phyloP scores from a whole-genome alignment of 495 filamentous ascomycete species.

The Trichoderma parareesei region DNA sequence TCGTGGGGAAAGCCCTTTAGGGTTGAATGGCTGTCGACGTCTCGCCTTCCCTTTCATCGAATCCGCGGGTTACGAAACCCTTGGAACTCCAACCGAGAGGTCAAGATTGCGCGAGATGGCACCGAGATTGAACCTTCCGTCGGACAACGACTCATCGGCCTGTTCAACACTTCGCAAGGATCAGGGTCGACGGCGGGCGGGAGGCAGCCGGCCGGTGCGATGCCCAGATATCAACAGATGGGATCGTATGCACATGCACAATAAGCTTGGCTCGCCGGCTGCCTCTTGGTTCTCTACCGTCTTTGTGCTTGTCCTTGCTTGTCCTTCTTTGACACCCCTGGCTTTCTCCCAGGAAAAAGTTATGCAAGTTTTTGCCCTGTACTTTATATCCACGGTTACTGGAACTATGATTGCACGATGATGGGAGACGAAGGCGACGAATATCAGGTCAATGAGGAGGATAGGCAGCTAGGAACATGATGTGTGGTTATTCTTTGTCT shows the following conservation, averaged over 20 bases:
- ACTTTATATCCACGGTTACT: neutral
- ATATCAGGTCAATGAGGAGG: neutral
- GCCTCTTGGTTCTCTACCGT: neutral
- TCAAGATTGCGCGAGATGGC: constrained; percentile 94
- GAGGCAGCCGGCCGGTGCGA: constrained; percentile 18
- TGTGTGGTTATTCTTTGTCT: neutral
- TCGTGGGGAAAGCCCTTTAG: constrained; percentile 89
- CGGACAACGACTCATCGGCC: constrained; percentile 64
- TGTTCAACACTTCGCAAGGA: constrained; percentile 59
- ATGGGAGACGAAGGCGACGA: neutral
- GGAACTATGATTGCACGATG: neutral
- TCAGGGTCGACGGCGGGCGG: constrained; percentile 20
- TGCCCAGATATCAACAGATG: constrained; percentile 24
- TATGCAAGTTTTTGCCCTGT: neutral
- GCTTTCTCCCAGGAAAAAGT: neutral
- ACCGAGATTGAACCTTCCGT: constrained; percentile 86
- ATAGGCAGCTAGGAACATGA: neutral
- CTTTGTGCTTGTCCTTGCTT: neutral
- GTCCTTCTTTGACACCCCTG: neutral
- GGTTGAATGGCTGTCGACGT: constrained; percentile 85
- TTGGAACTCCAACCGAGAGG: constrained; percentile 93
- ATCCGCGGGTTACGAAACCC: constrained; percentile 86
- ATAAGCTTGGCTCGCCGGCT: neutral
- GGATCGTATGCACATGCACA: constrained; percentile 14
- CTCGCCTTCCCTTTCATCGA: constrained; percentile 80